phyloP scores from a whole-genome alignment of 208 protist genomes.

The Willaertia magna region DNA sequence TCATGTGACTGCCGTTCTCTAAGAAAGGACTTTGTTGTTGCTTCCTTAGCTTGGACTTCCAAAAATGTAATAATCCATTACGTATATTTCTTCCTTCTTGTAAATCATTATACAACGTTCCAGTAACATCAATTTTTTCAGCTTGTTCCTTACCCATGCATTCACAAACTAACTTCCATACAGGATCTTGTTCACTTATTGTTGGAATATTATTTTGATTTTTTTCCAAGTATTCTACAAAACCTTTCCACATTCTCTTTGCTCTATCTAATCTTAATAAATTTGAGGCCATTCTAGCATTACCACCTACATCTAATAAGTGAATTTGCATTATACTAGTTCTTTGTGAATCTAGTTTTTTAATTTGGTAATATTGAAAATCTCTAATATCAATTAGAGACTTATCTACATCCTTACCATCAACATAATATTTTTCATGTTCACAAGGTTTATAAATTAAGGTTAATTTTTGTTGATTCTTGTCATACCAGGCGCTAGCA shows the following conservation, averaged over 20 bases:
- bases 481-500: neutral
- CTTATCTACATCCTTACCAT: neutral
- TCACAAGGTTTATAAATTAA: neutral
- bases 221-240: neutral
- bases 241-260: neutral
- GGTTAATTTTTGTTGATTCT: neutral
- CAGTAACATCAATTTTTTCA: neutral
- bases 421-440: neutral
- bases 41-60: too few species aligned
- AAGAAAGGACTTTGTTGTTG: too few species aligned
- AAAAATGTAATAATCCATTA: too few species aligned
- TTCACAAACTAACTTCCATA: neutral
- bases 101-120: neutral
- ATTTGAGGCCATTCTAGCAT: neutral
- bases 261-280: neutral
- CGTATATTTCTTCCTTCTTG: neutral
- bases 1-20: too few species aligned
- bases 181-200: neutral
- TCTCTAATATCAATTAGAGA: neutral
- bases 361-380: neutral
- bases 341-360: neutral
- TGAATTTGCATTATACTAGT: neutral
- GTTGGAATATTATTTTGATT: neutral
- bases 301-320: neutral
- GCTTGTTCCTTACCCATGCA: neutral